These are phyloP conservation scores for Ustilago nuda DNA, from an alignment of 1,284 basidiomycete species.

Conservation along the genomic window DNA sequence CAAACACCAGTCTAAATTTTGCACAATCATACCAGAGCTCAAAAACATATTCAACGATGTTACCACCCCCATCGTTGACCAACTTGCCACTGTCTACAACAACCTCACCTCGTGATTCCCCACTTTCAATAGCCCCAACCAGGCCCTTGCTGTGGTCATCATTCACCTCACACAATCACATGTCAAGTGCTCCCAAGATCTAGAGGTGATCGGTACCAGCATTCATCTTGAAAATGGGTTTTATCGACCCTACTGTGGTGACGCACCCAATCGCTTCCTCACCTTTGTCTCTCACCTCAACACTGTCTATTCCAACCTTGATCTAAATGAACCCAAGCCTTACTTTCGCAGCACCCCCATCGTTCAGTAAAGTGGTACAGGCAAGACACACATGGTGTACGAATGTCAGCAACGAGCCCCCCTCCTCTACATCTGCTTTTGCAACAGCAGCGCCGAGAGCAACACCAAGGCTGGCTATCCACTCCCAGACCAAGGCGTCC, in stretches of 20 bases:
- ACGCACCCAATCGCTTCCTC: not conserved
- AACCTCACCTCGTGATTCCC: too few relatives aligned
- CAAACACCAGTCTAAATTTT: too few relatives aligned
- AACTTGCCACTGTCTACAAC: too few relatives aligned
- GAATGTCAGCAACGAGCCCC: not conserved
- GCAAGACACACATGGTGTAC: not conserved
- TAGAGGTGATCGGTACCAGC: conserved; percentile 63
- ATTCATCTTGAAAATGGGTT: not conserved
- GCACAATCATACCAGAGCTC: too few relatives aligned
- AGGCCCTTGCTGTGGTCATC: too few relatives aligned
- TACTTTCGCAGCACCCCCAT: not conserved
- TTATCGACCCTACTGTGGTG: not conserved
- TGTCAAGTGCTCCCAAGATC: too few relatives aligned
- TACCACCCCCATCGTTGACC: too few relatives aligned
- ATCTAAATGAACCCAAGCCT: not conserved
- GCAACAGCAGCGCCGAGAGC: not conserved
- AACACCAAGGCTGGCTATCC: not conserved
- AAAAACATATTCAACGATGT: too few relatives aligned
- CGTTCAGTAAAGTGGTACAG: not conserved
- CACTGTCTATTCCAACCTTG: too few relatives aligned
- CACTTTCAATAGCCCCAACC: too few relatives aligned
- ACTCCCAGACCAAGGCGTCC: not conserved
- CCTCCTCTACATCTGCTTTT: not conserved
- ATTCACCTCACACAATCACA: too few relatives aligned
- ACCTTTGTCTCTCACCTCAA: not conserved